Evolutionary conservation across 768 basidiomycete genomes (phyloP), one percentile per base, ranked within the genome.

Genomic region (Lactifluus piperatus): DNA sequence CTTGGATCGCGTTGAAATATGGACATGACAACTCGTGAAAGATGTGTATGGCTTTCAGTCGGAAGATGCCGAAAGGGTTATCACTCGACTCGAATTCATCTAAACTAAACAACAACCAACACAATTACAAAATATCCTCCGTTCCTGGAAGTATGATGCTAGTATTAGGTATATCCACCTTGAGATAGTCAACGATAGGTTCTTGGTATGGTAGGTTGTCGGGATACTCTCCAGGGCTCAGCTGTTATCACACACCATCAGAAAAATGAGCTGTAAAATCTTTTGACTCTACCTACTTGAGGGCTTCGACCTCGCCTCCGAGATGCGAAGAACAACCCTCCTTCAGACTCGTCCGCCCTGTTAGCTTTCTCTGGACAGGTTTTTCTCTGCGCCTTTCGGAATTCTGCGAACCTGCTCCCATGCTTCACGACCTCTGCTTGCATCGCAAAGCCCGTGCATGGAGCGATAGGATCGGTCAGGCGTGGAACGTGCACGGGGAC

Each of bases 1-100:
- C 86, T 76, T 63, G 91, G 88, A 83, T 94, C 91, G 71, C 91
- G 85, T 83, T 91, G 89, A 71, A 90, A 93, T 82, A 93, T 91
- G 62, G 54, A 59, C 58, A 60, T 65, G 58, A 18, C 27, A 47
- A 30, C 18, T 50, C 34, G 51, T 51, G 60, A 51, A 48, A 58
- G 58, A 55, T 47, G 48, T 8, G 58, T 47, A 5, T 24, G 43
- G 10, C 22, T 44, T 37, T 34, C 41, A 24, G 34, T 39, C 60
- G 60, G 59, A 30, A 56, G 29, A 51, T 56, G 60, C 60, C 60
- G 59, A 51, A 39, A 24, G 32, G 16, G n/a, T 29, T 27, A 16
- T 5, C n/a, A n/a, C n/a, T n/a, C n/a, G n/a, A n/a, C n/a, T n/a
- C n/a, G n/a, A n/a, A n/a, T n/a, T n/a, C n/a, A n/a, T n/a, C 26